Conservation (phyloP, 768 basidiomycete genomes). For the Podaxis pistillaris region DNA sequence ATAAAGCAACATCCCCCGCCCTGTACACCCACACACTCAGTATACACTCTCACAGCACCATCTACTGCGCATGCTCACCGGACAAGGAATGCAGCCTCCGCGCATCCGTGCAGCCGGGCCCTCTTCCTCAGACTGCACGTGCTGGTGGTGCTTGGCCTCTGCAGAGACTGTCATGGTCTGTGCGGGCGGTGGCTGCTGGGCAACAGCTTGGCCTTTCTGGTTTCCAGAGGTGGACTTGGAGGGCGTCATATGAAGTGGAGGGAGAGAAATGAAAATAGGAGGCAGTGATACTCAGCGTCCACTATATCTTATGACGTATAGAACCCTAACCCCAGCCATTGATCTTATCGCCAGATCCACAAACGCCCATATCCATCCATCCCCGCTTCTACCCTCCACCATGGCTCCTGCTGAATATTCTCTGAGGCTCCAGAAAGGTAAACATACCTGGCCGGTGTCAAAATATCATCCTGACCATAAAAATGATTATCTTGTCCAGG, state of each 20-base stretch:
- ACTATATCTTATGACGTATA: slow-evolving; percentile 5
- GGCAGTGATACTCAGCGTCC: neutral
- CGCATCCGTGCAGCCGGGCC: slow-evolving; percentile 22
- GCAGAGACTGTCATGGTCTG: slow-evolving; percentile 17
- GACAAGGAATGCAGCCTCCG: slow-evolving; percentile 29
- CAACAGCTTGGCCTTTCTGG: slow-evolving; percentile 5
- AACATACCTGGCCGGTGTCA: no score
- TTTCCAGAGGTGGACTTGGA: neutral
- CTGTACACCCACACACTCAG: slow-evolving; percentile 15
- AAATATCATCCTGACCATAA: neutral
- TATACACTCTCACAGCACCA: neutral
- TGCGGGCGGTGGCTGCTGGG: slow-evolving; percentile 17
- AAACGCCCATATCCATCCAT: slow-evolving; percentile 3
- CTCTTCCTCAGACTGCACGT: slow-evolving; percentile 14
- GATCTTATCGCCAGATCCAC: slow-evolving; percentile 18
- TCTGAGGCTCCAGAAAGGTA: slow-evolving; percentile 56
- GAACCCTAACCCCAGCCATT: slow-evolving; percentile 7
- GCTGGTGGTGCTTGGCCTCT: slow-evolving; percentile 4
- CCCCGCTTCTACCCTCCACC: slow-evolving; percentile 17
- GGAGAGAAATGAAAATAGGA: neutral
- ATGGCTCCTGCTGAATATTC: slow-evolving; percentile 52
- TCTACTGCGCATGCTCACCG: slow-evolving; percentile 15
- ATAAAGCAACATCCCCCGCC: slow-evolving; percentile 35
- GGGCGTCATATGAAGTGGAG: neutral
- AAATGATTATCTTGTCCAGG: slow-evolving; percentile 37